Evolutionary conservation across 805 yeast genomes (phyloP).

Genomic region (Wickerhamiella brachini): DNA sequence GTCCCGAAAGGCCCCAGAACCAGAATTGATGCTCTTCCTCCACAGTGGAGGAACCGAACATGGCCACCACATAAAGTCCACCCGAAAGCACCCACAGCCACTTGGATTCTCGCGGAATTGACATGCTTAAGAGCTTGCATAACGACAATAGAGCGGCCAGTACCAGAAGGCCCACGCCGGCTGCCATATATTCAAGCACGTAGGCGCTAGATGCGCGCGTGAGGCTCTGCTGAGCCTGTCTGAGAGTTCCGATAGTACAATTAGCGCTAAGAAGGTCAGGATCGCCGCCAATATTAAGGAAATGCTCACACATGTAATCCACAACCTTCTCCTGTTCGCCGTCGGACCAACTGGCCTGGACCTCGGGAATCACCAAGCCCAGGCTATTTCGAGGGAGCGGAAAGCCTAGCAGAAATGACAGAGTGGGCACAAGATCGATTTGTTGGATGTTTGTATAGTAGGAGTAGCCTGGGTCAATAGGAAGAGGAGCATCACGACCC

Average conservation of each 20-base stretch:
- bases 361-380: slow-evolving; percentile 52
- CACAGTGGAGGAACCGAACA: slow-evolving; percentile 78
- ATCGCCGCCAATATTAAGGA: slow-evolving; percentile 1
- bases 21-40: slow-evolving; percentile 95
- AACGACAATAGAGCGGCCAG: slow-evolving; percentile 24
- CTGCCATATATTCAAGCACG: slow-evolving; percentile 36
- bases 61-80: slow-evolving; percentile 35
- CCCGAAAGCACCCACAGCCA: slow-evolving; percentile 19
- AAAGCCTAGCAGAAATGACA: slow-evolving; percentile 44
- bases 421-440: slow-evolving; percentile 60
- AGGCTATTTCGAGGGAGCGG: slow-evolving; percentile 61
- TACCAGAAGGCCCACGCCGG: slow-evolving; percentile 27
- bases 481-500: slow-evolving; percentile 14
- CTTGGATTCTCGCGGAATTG: slow-evolving; percentile 8
- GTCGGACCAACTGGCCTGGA: slow-evolving; percentile 38
- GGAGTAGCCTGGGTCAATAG: slow-evolving; percentile 31
- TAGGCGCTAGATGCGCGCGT: slow-evolving; percentile 51
- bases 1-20: slow-evolving; percentile 60
- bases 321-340: slow-evolving; percentile 12
- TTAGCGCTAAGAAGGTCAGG: not conserved
- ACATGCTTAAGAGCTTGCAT: slow-evolving; percentile 15
- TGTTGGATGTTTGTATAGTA: slow-evolving; percentile 47
- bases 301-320: slow-evolving; percentile 18
- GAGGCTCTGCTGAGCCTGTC: slow-evolving; percentile 24
- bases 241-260: slow-evolving; percentile 23